Conservation (phyloP, 768 basidiomycete species). For the Kwoniella bestiolae region DNA sequence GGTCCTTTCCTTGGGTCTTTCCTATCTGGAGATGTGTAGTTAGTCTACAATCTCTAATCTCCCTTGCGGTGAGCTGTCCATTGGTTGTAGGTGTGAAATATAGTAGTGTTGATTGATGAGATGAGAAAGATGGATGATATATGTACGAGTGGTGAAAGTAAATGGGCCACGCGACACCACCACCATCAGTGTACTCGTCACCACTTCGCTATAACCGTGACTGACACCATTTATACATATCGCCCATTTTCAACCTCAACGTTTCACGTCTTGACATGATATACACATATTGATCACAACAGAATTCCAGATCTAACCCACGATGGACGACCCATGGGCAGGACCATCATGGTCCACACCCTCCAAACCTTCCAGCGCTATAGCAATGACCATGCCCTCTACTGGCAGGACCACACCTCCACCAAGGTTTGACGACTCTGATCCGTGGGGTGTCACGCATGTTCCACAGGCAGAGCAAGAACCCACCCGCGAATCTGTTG, state of each 20-base stretch:
- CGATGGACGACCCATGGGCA: conserved; percentile 50
- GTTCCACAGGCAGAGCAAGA: neutral
- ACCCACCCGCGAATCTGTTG: neutral
- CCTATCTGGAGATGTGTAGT: neutral
- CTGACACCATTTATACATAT: too few relatives aligned
- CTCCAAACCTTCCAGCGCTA: conserved; percentile 27
- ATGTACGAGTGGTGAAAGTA: too few relatives aligned
- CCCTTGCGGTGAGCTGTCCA: too few relatives aligned
- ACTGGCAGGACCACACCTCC: conserved; percentile 17
- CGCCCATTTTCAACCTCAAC: neutral
- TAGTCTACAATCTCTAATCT: neutral
- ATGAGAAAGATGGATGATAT: neutral
- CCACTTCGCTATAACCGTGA: neutral
- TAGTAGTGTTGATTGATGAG: too few relatives aligned
- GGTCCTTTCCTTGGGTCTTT: neutral
- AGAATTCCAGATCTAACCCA: too few relatives aligned
- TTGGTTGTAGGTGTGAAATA: neutral
- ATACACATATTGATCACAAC: too few relatives aligned
- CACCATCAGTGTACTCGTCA: neutral
- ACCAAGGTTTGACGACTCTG: conserved; percentile 31
- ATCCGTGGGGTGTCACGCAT: conserved; percentile 43
- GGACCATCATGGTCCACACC: conserved; percentile 40
- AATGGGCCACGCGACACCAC: neutral
- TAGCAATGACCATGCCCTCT: conserved; percentile 4
- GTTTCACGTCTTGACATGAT: neutral